Conservation (phyloP, 2,329 filamentous ascomycete genomes). For the Polychaeton citri region DNA sequence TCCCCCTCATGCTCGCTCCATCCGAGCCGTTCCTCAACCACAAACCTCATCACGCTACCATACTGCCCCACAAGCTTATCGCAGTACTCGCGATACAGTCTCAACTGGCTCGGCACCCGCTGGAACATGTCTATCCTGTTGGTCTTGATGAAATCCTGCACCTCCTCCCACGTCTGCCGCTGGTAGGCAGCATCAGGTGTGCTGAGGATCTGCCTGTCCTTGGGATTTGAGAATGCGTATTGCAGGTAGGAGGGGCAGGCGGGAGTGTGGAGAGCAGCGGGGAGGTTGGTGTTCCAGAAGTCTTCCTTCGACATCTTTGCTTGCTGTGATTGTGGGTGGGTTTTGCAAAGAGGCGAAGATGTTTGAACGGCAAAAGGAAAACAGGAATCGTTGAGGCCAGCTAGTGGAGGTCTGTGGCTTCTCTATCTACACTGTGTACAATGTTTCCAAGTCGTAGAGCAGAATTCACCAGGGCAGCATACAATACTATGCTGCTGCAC, state of each 20-base stretch:
- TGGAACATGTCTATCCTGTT: conserved; percentile 68
- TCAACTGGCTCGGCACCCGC: conserved; percentile 60
- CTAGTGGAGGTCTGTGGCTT: too few relatives aligned
- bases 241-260: conserved; percentile 61
- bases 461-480: too few relatives aligned
- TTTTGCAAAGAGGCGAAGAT: conserved; percentile 2
- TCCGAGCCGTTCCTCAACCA: conserved; percentile 53
- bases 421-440: too few relatives aligned
- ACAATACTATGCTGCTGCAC: too few relatives aligned
- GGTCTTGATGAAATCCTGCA: conserved; percentile 45
- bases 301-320: conserved; percentile 22
- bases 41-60: conserved; percentile 66
- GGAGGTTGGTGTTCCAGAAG: conserved; percentile 78
- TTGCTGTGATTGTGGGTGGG: conserved; percentile 17
- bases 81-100: conserved; percentile 62
- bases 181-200: conserved; percentile 56
- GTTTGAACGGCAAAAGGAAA: conserved; percentile 1
- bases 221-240: conserved; percentile 40
- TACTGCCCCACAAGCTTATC: conserved; percentile 50
- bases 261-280: conserved; percentile 43
- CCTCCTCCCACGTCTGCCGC: conserved; percentile 55
- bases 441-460: too few relatives aligned
- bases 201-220: conserved; percentile 57
- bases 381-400: too few relatives aligned
- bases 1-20: too few relatives aligned